Evolutionary conservation across 768 basidiomycete species (phyloP).

Genomic region (Amanita subjunquillea): DNA sequence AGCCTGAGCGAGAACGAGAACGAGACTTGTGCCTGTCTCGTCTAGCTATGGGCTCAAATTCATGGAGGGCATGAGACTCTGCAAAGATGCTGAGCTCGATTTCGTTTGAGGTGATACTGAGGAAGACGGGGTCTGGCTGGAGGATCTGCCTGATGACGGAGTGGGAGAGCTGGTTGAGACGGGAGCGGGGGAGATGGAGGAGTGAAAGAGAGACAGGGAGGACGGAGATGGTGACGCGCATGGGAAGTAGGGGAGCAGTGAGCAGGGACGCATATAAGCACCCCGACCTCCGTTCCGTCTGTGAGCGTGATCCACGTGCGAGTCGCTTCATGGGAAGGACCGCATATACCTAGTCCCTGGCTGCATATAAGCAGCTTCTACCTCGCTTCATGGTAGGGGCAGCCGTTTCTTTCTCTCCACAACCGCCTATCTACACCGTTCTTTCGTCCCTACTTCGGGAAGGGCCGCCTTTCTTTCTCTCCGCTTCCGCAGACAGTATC

Average conservation of each 20-base stretch:
- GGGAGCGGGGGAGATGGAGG: slow-evolving; percentile 65
- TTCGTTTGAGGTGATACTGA: slow-evolving; percentile 71
- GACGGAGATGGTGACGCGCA: slow-evolving; percentile 54
- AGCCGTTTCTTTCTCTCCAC: too few relatives aligned
- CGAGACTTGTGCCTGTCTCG: slow-evolving; percentile 41
- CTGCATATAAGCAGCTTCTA: too few relatives aligned
- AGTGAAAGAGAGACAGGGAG: slow-evolving; percentile 65
- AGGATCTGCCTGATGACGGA: slow-evolving; percentile 62
- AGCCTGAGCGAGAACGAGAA: slow-evolving; percentile 30
- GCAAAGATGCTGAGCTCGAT: slow-evolving; percentile 72
- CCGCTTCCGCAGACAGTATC: slow-evolving; percentile 25
- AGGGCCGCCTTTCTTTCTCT: slow-evolving; percentile 8
- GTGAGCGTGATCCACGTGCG: background rate
- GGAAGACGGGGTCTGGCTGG: slow-evolving; percentile 53
- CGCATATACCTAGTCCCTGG: too few relatives aligned
- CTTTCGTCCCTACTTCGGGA: slow-evolving; percentile 1
- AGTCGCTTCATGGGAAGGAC: too few relatives aligned
- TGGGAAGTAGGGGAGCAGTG: slow-evolving; percentile 8
- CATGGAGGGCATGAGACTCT: slow-evolving; percentile 41
- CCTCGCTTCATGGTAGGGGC: too few relatives aligned
- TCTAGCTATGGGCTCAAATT: slow-evolving; percentile 53
- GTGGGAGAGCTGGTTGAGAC: slow-evolving; percentile 46
- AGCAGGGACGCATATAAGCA: background rate
- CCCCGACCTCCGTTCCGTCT: background rate
- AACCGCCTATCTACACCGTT: background rate